A percentile compares a stretch with the other conserved stretches of the same genome.
phyloP scores from a whole-genome alignment of 169 alveolate genomes.

The Plasmodium gallinaceum region DNA sequence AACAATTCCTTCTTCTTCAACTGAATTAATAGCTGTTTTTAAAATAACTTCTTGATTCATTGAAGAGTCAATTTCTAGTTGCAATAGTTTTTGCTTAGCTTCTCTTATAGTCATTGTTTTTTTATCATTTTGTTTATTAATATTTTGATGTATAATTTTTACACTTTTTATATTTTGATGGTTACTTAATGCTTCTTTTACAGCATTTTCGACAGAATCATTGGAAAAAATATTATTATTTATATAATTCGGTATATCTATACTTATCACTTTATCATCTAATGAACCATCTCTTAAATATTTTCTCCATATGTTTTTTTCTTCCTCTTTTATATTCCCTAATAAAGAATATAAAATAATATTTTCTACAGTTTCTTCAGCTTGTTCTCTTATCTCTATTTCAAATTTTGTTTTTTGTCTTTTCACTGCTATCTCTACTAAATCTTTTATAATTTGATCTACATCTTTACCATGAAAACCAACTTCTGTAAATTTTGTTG shows the following conservation, averaged over 20 bases:
- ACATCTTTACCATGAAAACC: conserved; percentile 94
- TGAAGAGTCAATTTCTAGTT: conserved; percentile 73
- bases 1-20: conserved; percentile 92
- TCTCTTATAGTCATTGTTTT: conserved; percentile 79
- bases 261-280: conserved; percentile 81
- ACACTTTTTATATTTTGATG: conserved; percentile 73
- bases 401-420: conserved; percentile 70
- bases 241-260: conserved; percentile 80
- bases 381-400: conserved; percentile 77
- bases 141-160: conserved; percentile 63
- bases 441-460: conserved; percentile 88
- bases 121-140: conserved; percentile 75
- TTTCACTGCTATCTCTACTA: conserved; percentile 77
- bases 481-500: conserved; percentile 94
- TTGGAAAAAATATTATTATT: conserved; percentile 55
- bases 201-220: conserved; percentile 71
- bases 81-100: conserved; percentile 79
- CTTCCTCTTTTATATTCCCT: conserved; percentile 83
- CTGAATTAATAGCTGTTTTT: conserved; percentile 85
- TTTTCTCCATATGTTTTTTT: conserved; percentile 81
- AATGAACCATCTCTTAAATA: conserved; percentile 83
- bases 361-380: conserved; percentile 82
- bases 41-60: conserved; percentile 81
- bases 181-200: conserved; percentile 62
- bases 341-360: conserved; percentile 83